Base-by-base conservation (phyloP, 2,329 filamentous ascomycete species). In the Ascochyta pisi region DNA sequence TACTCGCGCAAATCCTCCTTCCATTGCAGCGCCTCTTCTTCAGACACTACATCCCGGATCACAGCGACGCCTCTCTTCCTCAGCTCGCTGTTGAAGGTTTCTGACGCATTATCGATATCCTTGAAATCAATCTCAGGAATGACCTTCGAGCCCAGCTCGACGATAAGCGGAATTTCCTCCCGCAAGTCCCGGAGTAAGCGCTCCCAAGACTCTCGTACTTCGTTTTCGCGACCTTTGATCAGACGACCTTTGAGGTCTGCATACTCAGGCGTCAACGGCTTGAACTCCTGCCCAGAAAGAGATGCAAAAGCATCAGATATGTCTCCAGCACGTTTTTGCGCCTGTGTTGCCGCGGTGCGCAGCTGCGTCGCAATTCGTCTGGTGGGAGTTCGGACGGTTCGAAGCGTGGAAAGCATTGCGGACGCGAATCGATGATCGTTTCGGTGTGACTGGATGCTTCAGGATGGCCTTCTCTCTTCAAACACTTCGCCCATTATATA, bases 11-110 rank as follows among this genome's bases (percentile, higher is more conserved):
- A 39, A 15, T 78, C 76, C 10, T 74, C 70, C 66, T 82, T 82
- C 70, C 78, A 75, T 35, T 73, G 72, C 42, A 81, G 65, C 4
- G 75, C 79, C 60, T 82, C 77, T 16, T 76, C 58, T 58, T 80
- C 70, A 1, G 76, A 67, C 0, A 82, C 65, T 1, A 82, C 79
- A 29, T 78, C 76, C 38, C 79, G 73, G 34, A 82, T 74, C 7
- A 82, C 76, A 3, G 79, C 79, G 1, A 82, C 80, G 16, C 80
- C 80, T 31, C 87, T 83, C 65, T 86, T 85, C 64, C 81, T 81
- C 47, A 88, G 78, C 65, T 84, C 83, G 43, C 77, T 77, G 48
- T 78, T 80, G 69, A 90, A 90, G 1, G 81, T 76, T 23, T 81
- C 77, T 2, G 83, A 81, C 47, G 82, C 79, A 50, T 78, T 74